Percentiles rank a stretch among this genome's conserved stretches.
Evolutionary conservation across 2,329 filamentous ascomycete species (phyloP).

Genomic region (Paraphoma chrysanthemicola): DNA sequence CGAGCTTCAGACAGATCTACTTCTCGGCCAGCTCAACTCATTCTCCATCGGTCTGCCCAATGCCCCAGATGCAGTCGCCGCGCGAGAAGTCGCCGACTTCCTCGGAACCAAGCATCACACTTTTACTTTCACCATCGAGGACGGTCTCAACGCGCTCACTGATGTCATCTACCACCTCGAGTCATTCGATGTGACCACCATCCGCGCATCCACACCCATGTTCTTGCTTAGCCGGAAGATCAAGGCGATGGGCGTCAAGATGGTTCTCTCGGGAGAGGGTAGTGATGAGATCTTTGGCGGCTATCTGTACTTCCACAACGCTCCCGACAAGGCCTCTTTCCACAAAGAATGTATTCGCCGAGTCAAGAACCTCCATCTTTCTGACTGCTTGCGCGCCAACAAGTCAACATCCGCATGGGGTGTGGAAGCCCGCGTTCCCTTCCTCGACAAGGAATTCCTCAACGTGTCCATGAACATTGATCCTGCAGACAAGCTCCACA

Average conservation of each 20-base stretch:
- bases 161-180: slow-evolving; percentile 99
- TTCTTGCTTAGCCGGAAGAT: slow-evolving; percentile 98
- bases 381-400: slow-evolving; percentile 98
- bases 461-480: slow-evolving; percentile 93
- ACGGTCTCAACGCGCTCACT: slow-evolving; percentile 93
- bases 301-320: slow-evolving; percentile 97
- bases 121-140: slow-evolving; percentile 97
- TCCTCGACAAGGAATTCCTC: slow-evolving; percentile 97
- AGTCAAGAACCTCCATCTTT: slow-evolving; percentile 93
- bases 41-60: slow-evolving; percentile 97
- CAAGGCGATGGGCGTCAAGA: slow-evolving; percentile 99
- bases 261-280: slow-evolving; percentile 96
- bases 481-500: slow-evolving; percentile 87
- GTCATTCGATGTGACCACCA: slow-evolving; percentile 97
- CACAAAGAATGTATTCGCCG: slow-evolving; percentile 93
- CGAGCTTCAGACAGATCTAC: slow-evolving; percentile 85
- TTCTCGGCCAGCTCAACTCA: slow-evolving; percentile 94
- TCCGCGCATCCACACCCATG: slow-evolving; percentile 98
- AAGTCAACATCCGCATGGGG: slow-evolving; percentile 99
- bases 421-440: slow-evolving; percentile 95
- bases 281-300: slow-evolving; percentile 98
- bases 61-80: slow-evolving; percentile 90
- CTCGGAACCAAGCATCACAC: slow-evolving; percentile 97
- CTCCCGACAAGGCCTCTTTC: slow-evolving; percentile 89
- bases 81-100: slow-evolving; percentile 92